These are phyloP conservation scores for Salvia splendens DNA, from an alignment of 257 asterid species.

Conservation along the genomic window DNA sequence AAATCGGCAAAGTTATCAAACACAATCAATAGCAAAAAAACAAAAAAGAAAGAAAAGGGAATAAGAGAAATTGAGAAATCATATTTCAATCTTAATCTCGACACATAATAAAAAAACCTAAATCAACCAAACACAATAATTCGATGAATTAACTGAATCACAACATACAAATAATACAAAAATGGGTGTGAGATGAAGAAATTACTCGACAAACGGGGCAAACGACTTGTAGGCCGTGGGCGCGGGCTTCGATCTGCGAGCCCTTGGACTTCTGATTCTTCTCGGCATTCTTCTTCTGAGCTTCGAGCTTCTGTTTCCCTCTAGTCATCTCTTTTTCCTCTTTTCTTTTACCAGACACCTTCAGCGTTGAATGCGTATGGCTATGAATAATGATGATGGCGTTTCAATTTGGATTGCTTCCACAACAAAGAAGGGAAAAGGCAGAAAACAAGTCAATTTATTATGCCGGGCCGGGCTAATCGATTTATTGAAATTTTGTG, in stretches of 20 bases:
- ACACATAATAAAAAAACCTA: background rate
- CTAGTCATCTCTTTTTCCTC: slow-evolving; percentile 57
- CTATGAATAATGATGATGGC: background rate
- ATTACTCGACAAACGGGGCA: slow-evolving; percentile 82
- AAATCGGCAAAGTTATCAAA: background rate
- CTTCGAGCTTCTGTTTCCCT: slow-evolving; percentile 92
- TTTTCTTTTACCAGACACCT: background rate
- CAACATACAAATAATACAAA: background rate
- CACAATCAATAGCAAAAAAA: background rate
- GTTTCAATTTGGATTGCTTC: background rate
- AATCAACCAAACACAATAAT: background rate
- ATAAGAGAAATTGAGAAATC: too few species aligned
- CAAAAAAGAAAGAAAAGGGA: background rate
- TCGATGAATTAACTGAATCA: background rate
- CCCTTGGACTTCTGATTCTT: slow-evolving; percentile 79
- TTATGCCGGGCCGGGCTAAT: too few species aligned
- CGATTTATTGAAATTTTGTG: too few species aligned
- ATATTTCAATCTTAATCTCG: background rate
- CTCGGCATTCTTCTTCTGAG: slow-evolving; percentile 80
- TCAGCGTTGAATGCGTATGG: background rate
- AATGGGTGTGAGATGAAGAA: background rate
- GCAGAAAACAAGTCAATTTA: too few species aligned
- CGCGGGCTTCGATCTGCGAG: slow-evolving; percentile 93
- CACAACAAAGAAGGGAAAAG: background rate
- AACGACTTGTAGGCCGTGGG: slow-evolving; percentile 79